Percentiles rank a stretch among this genome's conserved stretches.
phyloP scores from a whole-genome alignment of 108 stramenopile species.

The Skeletonema potamos region DNA sequence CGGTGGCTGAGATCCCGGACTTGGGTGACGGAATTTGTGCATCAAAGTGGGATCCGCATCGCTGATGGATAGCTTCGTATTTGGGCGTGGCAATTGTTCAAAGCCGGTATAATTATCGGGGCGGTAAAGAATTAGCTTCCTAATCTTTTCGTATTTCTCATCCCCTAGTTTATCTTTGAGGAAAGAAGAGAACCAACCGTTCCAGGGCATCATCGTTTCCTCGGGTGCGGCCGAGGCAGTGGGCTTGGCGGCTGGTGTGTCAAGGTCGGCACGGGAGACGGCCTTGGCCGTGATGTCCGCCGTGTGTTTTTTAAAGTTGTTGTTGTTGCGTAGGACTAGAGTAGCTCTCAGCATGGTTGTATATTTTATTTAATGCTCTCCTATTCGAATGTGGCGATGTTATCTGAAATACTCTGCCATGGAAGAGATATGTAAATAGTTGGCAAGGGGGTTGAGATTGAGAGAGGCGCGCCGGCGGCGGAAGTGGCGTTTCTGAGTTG shows the following conservation, averaged over 20 bases:
- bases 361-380: neutral
- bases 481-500: no score
- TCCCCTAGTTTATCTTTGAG: conserved; percentile 64
- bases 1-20: conserved; percentile 79
- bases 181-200: conserved; percentile 74
- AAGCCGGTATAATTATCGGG: conserved; percentile 66
- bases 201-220: conserved; percentile 86
- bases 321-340: conserved; percentile 24
- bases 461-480: no score
- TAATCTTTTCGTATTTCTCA: conserved; percentile 49
- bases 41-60: conserved; percentile 49
- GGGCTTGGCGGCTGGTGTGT: conserved; percentile 21
- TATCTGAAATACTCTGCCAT: no score
- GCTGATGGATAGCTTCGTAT: conserved; percentile 51
- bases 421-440: no score
- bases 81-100: conserved; percentile 61
- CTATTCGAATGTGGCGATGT: no score
- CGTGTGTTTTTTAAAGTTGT: conserved; percentile 2
- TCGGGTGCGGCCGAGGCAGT: conserved; percentile 38
- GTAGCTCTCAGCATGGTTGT: conserved; percentile 36
- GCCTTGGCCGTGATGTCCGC: conserved; percentile 27
- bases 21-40: conserved; percentile 69
- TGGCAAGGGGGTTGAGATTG: no score
- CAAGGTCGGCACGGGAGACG: conserved; percentile 37
- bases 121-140: conserved; percentile 58